Evolutionary conservation across 768 basidiomycete genomes (phyloP), one percentile per base, ranked within the genome.

Genomic region (Naganishia randhawae): DNA sequence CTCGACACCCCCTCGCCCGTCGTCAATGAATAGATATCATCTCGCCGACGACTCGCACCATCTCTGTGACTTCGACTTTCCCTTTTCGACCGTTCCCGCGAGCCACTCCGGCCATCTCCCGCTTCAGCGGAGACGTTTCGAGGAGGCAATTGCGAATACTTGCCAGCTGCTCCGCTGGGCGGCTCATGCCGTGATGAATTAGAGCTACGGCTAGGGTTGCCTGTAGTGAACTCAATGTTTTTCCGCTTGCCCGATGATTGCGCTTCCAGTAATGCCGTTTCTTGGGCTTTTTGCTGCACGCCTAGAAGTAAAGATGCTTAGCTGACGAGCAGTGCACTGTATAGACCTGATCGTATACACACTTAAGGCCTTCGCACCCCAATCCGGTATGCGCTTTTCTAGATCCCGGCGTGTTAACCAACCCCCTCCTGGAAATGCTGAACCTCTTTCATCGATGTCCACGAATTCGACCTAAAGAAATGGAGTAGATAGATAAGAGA

Each of bases 401-500:
- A 91, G 87, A 74, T 89, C 85, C 88, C 63, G 69, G 3, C 78
- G 71, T 3, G 78, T 79, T 9, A 79, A 37, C 78, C 95, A 97
- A 1, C 90, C 80, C 9, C 83, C 81, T 19, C 82, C 66, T 10
- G 90, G 88, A 74, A 94, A 93, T 71, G 91, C 90, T 1, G 88
- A 89, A n/a, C 86, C 82, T 17, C 88, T 85, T 78, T 98, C 95
- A 74, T 95, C 88, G 17, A 94, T 89, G 67, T 89, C 89, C 17
- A 96, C 87, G 76, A 94, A 96, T 75, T 96, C 91, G 70, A 99
- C 77, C 77, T 78, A 68, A 11, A 4, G 19, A n/a, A 35, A 17
- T 9, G 10, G 27, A 16, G 32, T 50, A 22, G 11, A 29, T 19
- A 29, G 32, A 54, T 31, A 11, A 25, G 32, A 3, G 19, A 16